Evolutionary conservation across 192 early-diverging fungal species (phyloP).

Genomic region (Coemansia sp.): DNA sequence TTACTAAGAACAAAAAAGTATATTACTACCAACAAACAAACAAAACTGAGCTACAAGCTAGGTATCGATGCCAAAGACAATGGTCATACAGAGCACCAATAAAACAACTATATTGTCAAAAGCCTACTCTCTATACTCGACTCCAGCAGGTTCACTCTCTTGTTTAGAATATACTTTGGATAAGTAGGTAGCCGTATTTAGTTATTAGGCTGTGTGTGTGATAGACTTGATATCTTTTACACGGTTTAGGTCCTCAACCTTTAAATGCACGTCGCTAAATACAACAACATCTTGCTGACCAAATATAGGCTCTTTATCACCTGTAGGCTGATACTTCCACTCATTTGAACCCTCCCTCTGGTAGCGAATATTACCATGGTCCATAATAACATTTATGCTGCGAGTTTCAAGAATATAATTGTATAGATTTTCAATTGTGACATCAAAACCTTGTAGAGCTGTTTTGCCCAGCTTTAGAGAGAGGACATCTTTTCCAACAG

Average conservation of each 20-base stretch:
- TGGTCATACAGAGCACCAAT: too few relatives aligned
- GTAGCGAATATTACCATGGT: background rate
- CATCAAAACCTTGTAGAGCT: background rate
- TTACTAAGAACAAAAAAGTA: too few relatives aligned
- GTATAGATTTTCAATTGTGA: background rate
- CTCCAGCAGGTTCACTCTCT: too few relatives aligned
- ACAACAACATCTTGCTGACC: background rate
- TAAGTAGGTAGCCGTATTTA: too few relatives aligned
- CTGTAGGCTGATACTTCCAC: background rate
- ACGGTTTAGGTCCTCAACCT: background rate
- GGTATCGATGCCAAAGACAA: too few relatives aligned
- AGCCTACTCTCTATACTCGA: too few relatives aligned
- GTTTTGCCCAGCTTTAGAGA: background rate
- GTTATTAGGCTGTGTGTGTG: too few relatives aligned
- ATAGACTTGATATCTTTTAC: background rate
- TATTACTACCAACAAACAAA: too few relatives aligned
- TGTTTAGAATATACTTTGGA: too few relatives aligned
- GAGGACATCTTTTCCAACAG: background rate
- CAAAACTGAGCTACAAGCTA: too few relatives aligned
- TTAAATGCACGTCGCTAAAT: background rate
- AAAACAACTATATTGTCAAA: too few relatives aligned
- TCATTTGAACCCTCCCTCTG: background rate
- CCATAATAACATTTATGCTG: background rate
- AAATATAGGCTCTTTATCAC: background rate
- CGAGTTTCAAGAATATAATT: background rate